Evolutionary conservation across 1,139 yeast genomes (phyloP), one percentile per base, ranked within the genome.

Genomic region (Suhomyces taliae): DNA sequence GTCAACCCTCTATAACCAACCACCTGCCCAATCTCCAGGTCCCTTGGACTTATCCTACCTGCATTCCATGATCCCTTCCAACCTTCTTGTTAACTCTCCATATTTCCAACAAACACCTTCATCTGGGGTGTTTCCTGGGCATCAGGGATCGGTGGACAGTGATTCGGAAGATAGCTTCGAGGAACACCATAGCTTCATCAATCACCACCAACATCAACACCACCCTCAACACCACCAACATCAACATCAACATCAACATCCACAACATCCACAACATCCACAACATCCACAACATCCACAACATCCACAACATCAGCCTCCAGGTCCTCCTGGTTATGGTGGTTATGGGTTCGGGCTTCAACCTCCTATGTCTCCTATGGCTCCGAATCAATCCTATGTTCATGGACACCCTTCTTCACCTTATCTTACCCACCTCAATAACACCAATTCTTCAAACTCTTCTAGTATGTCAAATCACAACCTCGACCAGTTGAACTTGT

Each of bases 21-120:
- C 34, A 26, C 36, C 19, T 12, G 33, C 39, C 6, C 46, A 48
- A n/a, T 47, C 48, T 8, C 45, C 37, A 11, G 41, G 47, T 9
- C 50, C 50, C 26, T 44, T 47, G 47, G 50, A 47, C 47, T 37
- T 47, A 36, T 35, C 46, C 19, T 47, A 47, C 34, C 50, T 43
- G 50, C 50, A 47, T 39, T 47, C 50, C 27, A 74, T 86, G 74
- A 67, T 87, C 36, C 93, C 93, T 1, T 76, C 88, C 27, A 89
- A 85, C 58, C 66, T 87, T 45, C 67, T 87, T 44, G 69, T 84
- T 53, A 81, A 82, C 19, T 83, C 91, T 1, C 93, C 93, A 0
- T 85, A 80, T 58, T 47, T 47, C 36, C 44, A 45, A 14, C 43
- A 61, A 62, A 26, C 69, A 15, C 44, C 32, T 27, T 31, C 39